Percentiles rank a stretch among this genome's conserved stretches.
Conservation (phyloP, 768 basidiomycete species). For the Collybiopsis luxurians region DNA sequence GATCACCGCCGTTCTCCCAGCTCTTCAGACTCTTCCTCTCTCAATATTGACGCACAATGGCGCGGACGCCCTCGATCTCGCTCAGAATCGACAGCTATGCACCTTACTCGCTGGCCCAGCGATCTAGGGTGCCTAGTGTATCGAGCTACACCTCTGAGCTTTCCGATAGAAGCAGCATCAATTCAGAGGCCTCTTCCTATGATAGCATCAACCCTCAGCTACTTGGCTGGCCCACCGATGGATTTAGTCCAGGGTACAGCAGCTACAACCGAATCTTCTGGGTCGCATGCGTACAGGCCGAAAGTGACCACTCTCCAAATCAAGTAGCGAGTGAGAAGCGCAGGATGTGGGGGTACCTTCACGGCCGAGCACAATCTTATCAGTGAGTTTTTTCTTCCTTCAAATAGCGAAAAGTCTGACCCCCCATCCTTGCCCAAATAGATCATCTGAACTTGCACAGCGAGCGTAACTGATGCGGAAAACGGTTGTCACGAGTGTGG, state of each 20-base stretch:
- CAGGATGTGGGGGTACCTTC: not conserved
- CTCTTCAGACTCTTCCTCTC: not conserved
- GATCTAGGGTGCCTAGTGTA: not conserved
- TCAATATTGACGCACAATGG: not conserved
- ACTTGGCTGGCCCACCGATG: not conserved
- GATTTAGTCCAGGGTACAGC: not conserved
- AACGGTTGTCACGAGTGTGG: not conserved
- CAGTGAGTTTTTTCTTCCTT: not conserved
- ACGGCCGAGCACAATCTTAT: slow-evolving; percentile 1
- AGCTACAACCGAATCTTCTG: not conserved
- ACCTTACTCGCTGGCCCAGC: not conserved
- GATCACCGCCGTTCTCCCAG: not conserved
- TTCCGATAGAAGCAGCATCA: not conserved
- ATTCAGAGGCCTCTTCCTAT: not conserved
- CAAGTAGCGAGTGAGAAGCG: not conserved
- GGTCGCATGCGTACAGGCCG: not conserved
- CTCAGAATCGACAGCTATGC: not conserved
- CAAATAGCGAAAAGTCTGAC: too few relatives aligned
- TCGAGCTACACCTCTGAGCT: not conserved
- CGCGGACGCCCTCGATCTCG: not conserved
- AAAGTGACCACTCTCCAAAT: not conserved
- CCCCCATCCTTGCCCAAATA: too few relatives aligned
- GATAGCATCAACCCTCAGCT: not conserved
- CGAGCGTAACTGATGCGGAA: not conserved
- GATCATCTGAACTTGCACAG: slow-evolving; percentile 1